Percentiles rank a stretch among this genome's conserved stretches.
Evolutionary conservation across 1,284 basidiomycete genomes (phyloP).

Genomic region (Phylloboletellus chloephorus): DNA sequence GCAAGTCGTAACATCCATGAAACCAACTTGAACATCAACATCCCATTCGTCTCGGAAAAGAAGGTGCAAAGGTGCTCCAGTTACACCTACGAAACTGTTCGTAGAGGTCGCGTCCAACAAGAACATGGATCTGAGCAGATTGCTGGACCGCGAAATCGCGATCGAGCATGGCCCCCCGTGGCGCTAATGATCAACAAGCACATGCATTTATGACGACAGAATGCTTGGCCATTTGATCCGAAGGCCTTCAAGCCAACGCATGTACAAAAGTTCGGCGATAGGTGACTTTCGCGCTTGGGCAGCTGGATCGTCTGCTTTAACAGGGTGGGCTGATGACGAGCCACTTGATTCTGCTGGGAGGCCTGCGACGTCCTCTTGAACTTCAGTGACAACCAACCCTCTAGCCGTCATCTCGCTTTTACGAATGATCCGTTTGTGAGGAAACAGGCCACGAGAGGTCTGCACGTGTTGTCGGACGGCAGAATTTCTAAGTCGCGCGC

Average conservation of each 20-base stretch:
- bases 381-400: constrained; percentile 73
- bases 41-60: constrained; percentile 1
- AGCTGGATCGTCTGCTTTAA: constrained; percentile 34
- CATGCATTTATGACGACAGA: constrained; percentile 35
- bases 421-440: constrained; percentile 71
- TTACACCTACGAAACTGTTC: background rate
- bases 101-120: constrained; percentile 1
- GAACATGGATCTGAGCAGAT: constrained; percentile 1
- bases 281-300: constrained; percentile 61
- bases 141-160: background rate
- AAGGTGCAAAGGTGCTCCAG: background rate
- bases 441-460: constrained; percentile 65
- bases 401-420: constrained; percentile 78
- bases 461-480: constrained; percentile 76
- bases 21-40: constrained; percentile 12
- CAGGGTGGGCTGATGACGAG: constrained; percentile 26
- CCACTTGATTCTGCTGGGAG: constrained; percentile 36
- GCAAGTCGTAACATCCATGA: constrained; percentile 9
- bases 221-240: constrained; percentile 83
- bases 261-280: constrained; percentile 90
- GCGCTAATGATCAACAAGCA: background rate
- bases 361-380: constrained; percentile 60
- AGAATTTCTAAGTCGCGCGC: constrained; percentile 47
- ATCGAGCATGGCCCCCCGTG: no score
- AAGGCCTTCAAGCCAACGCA: constrained; percentile 92